Evolutionary conservation across 2,329 filamentous ascomycete genomes (phyloP), one percentile per base, ranked within the genome.

Genomic region (Clathrospora elynae): DNA sequence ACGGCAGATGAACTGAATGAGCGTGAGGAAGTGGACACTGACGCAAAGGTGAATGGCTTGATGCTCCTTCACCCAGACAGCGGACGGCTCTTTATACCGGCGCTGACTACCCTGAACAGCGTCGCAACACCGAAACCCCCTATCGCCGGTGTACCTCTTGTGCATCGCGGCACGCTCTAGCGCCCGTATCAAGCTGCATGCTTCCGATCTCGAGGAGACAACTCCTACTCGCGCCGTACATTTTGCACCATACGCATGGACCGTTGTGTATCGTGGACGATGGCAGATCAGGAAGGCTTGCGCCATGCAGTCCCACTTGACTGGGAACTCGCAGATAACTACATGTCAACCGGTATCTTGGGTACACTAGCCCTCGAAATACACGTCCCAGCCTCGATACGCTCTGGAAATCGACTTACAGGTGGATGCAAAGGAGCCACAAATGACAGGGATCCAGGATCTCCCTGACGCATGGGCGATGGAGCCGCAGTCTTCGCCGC

Each of bases 91-190:
- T 55, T 55, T 55, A 55, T 55, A 53, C 39, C 17, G 38, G 33
- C 1, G 28, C 18, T 22, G 12, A 16, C 40, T 33, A 35, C 35
- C 30, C 25, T 19, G 18, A 32, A 30, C 25, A 32, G 28, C 18
- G 14, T 48, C 17, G 20, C 34, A 30, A 29, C 26, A 42, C 32
- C 28, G 32, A 12, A 25, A 28, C 19, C 19, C 30, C 22, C 35
- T 39, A 19, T 11, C 25, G 29, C 19, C 31, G 25, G 35, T 31
- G 30, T 35, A 45, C 32, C 31, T 34, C 28, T 23, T 36, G 32
- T 42, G 14, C 29, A 33, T 39, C 28, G 54, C 48, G 48, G 34
- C 43, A 39, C 43, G 41, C 44, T 55, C 59, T 61, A 47, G 38
- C 49, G 51, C 49, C 33, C 23, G 41, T 42, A 35, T 35, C 41